phyloP scores from a whole-genome alignment of 495 filamentous ascomycete genomes.

The Aspergillus carlsbadensis region DNA sequence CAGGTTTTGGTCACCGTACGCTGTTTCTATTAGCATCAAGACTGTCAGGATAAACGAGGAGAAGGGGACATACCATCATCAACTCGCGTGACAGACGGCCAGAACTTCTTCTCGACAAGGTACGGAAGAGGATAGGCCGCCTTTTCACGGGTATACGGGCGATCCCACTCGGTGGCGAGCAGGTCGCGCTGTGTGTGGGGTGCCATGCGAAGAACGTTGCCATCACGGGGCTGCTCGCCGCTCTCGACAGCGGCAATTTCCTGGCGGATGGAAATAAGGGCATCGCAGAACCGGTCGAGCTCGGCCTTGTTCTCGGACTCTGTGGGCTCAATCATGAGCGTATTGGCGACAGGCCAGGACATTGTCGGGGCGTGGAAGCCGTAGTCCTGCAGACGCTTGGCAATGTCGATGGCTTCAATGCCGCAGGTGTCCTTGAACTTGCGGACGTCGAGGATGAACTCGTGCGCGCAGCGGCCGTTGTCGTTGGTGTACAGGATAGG shows the following conservation, averaged over 20 bases:
- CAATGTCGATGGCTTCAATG: slow-evolving; percentile 94
- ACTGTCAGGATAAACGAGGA: neutral
- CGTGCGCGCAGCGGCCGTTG: slow-evolving; percentile 87
- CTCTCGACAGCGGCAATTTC: slow-evolving; percentile 87
- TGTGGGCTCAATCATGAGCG: slow-evolving; percentile 98
- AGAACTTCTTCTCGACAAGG: slow-evolving; percentile 96
- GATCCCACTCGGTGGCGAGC: slow-evolving; percentile 66
- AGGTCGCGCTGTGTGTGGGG: slow-evolving; percentile 88
- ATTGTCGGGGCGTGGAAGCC: slow-evolving; percentile 99
- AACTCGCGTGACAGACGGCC: slow-evolving; percentile 85
- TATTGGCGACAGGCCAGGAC: slow-evolving; percentile 96
- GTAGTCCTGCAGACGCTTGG: slow-evolving; percentile 97
- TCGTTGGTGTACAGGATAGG: slow-evolving; percentile 89
- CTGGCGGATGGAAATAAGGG: slow-evolving; percentile 80
- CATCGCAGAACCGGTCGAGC: slow-evolving; percentile 92
- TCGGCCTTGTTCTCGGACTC: slow-evolving; percentile 93
- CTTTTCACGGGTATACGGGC: slow-evolving; percentile 75
- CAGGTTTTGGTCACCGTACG: slow-evolving; percentile 88
- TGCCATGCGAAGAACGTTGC: slow-evolving; percentile 91
- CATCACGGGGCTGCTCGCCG: slow-evolving; percentile 70
- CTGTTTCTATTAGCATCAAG: slow-evolving; percentile 43
- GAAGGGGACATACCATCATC: slow-evolving; percentile 72
- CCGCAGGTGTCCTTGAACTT: slow-evolving; percentile 80
- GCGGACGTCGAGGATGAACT: slow-evolving; percentile 95
- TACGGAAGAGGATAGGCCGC: slow-evolving; percentile 88